Evolutionary conservation across 2,329 filamentous ascomycete genomes (phyloP), one percentile per base, ranked within the genome.

Genomic region (Scortechinia acanthostroma): DNA sequence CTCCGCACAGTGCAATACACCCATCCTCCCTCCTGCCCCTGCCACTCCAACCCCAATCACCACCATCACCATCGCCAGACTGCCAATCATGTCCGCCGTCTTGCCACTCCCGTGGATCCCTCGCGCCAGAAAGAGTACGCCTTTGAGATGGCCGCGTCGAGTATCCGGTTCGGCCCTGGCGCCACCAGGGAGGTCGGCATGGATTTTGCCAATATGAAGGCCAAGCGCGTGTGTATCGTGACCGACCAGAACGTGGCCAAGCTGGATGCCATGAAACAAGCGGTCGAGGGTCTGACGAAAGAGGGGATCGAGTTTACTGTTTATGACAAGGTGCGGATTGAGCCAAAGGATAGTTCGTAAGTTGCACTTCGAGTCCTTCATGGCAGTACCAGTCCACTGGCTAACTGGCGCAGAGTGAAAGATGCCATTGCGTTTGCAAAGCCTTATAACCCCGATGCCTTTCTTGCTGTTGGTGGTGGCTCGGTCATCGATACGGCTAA

Each of bases 401-500:
- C n/a, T n/a, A n/a, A n/a, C n/a, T n/a, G n/a, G n/a, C n/a, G n/a
- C 48, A 93, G 87, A 1, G 80, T 98, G 55, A 86, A 87, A 55
- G 86, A 94, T 51, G 93, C 93, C 4, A 96, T 98, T 58, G 85
- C 76, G 1, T 94, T 90, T 67, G 82, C 82, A 16, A 91, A 91
- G 54, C 81, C 85, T 1, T 88, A 89, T 60, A 65, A 75, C 21
- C 86, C 90, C 0, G 93, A 97, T 64, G 89, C 88, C 2, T 96
- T 95, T 61, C 74, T 98, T 15, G 93, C 93, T 19, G 93, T 98
- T 15, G 93, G 87, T 21, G 77, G 90, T 53, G 93, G 93, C 28
- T 95, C 89, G 30, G 93, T 97, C 52, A 98, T 98, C 53, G 93
- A 98, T 65, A 98, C 93, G 1, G 91, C 93, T 45, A 98, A 98